Conservation (phyloP, 2,329 filamentous ascomycete species). For the Beauveria sp. region DNA sequence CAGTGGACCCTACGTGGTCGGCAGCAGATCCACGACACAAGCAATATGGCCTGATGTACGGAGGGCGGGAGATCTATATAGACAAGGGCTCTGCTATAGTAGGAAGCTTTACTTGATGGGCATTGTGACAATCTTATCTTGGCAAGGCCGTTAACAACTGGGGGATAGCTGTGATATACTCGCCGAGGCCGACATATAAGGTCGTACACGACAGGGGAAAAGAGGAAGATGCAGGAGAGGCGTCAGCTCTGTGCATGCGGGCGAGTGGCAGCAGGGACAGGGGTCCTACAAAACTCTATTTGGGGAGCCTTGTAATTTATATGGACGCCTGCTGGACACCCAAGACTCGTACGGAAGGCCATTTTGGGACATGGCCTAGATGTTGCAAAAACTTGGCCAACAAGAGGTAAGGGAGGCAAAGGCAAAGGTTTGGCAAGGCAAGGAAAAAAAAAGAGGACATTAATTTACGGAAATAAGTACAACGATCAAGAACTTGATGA, state of each 20-base stretch:
- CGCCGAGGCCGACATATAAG: neutral
- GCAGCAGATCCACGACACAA: neutral
- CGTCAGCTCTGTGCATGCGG: neutral
- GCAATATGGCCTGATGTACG: slow-evolving; percentile 1
- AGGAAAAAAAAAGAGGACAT: too few species aligned
- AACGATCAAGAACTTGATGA: too few species aligned
- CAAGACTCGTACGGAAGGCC: neutral
- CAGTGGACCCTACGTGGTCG: neutral
- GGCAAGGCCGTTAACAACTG: neutral
- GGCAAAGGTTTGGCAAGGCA: too few species aligned
- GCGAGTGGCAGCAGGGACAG: neutral
- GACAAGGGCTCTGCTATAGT: neutral
- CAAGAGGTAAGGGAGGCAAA: too few species aligned
- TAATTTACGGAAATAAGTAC: too few species aligned
- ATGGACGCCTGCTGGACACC: neutral
- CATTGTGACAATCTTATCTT: neutral
- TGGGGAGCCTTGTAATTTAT: neutral
- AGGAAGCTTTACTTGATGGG: neutral
- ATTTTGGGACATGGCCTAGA: too few species aligned
- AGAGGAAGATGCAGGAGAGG: neutral
- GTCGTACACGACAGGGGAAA: neutral
- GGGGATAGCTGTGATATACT: neutral
- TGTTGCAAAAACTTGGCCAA: too few species aligned
- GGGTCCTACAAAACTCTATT: neutral
- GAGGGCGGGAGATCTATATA: neutral